These are phyloP conservation scores for Helminthosporium solani DNA, from an alignment of 2,329 filamentous ascomycete genomes.

Conservation along the genomic window DNA sequence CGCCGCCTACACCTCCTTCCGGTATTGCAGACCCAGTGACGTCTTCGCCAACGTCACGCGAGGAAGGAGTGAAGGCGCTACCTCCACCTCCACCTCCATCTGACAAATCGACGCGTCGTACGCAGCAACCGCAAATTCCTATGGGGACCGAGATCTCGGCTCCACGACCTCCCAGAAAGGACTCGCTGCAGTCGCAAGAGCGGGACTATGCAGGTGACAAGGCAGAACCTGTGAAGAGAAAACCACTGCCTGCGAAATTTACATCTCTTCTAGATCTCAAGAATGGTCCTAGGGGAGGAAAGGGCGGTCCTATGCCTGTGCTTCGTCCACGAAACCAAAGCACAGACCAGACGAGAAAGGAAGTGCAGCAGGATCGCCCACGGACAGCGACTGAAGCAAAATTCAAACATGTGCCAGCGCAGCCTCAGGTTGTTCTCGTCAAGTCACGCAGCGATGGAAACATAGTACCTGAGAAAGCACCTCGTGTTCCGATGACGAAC, in stretches of 20 bases:
- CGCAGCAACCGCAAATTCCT: conserved; percentile 10
- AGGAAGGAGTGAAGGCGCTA: conserved; percentile 28
- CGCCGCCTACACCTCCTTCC: conserved; percentile 20
- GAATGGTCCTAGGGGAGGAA: conserved; percentile 31
- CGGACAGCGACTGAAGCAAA: not conserved
- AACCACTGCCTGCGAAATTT: conserved; percentile 28
- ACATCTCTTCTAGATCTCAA: conserved; percentile 31
- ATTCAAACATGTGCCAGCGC: not conserved
- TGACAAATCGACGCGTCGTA: conserved; percentile 31
- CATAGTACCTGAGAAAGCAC: conserved; percentile 6
- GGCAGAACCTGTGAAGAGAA: conserved; percentile 25
- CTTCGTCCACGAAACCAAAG: conserved; percentile 20
- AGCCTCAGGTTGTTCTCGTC: not conserved
- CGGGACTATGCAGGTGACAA: conserved; percentile 5
- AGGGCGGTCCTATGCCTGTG: conserved; percentile 23
- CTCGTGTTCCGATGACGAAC: conserved; percentile 8
- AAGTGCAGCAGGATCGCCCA: conserved; percentile 1
- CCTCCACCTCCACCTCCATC: conserved; percentile 35
- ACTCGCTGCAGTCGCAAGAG: conserved; percentile 30
- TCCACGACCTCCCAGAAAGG: conserved; percentile 22
- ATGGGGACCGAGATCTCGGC: conserved; percentile 29
- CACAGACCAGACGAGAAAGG: conserved; percentile 1
- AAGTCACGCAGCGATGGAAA: conserved; percentile 1
- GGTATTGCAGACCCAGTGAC: conserved; percentile 3
- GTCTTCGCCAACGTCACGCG: conserved; percentile 11